phyloP scores from a whole-genome alignment of 495 filamentous ascomycete species.

The Xylaria flabelliformis region DNA sequence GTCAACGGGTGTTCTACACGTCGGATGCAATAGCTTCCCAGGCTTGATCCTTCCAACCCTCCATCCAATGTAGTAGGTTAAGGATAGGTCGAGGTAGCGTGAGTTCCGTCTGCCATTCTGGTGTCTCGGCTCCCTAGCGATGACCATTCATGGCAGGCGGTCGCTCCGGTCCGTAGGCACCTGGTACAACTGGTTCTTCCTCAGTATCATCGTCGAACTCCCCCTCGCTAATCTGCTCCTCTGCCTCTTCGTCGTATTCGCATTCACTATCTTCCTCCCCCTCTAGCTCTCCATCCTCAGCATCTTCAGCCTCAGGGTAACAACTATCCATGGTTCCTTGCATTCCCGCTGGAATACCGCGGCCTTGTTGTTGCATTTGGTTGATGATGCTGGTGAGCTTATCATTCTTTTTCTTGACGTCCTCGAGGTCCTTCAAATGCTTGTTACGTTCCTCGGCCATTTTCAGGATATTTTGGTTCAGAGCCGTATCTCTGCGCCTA shows the following conservation, averaged over 20 bases:
- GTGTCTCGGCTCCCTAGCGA: slow-evolving; percentile 39
- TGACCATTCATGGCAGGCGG: slow-evolving; percentile 47
- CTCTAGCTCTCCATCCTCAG: slow-evolving; percentile 73
- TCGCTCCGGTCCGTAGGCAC: slow-evolving; percentile 43
- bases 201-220: slow-evolving; percentile 48
- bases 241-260: slow-evolving; percentile 52
- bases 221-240: slow-evolving; percentile 54
- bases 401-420: slow-evolving; percentile 84
- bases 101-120: slow-evolving; percentile 28
- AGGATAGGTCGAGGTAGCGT: slow-evolving; percentile 23
- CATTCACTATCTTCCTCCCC: slow-evolving; percentile 75
- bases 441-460: slow-evolving; percentile 96
- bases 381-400: slow-evolving; percentile 93
- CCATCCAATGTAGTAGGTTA: slow-evolving; percentile 28
- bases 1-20: slow-evolving; percentile 16
- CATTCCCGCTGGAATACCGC: slow-evolving; percentile 66
- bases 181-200: slow-evolving; percentile 44
- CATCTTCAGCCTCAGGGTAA: slow-evolving; percentile 51
- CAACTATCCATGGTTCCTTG: slow-evolving; percentile 63
- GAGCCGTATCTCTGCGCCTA: slow-evolving; percentile 90
- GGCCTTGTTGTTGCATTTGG: slow-evolving; percentile 91
- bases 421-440: slow-evolving; percentile 79
- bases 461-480: slow-evolving; percentile 92
- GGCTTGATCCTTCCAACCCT: slow-evolving; percentile 11
- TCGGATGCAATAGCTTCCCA: slow-evolving; percentile 1